Conservation (phyloP, 306 rosid genomes). For the Biancaea sappan region DNA sequence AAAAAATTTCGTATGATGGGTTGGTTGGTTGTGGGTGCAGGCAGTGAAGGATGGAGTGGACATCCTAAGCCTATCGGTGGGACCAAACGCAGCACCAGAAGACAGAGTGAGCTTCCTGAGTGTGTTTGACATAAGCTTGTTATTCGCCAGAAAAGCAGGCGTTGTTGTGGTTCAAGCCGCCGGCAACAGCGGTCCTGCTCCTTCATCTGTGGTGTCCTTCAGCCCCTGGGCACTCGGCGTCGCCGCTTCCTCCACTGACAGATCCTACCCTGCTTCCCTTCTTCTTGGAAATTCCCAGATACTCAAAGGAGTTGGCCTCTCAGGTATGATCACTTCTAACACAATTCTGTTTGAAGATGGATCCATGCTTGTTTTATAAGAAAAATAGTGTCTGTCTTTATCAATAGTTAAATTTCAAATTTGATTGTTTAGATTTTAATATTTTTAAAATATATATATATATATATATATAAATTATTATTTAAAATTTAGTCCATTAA, state of each 20-base stretch:
- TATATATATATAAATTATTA: no score
- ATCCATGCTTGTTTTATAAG: no score
- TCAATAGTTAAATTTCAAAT: no score
- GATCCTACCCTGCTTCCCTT: constrained; percentile 56
- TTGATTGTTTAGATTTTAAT: no score
- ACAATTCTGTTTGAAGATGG: no score
- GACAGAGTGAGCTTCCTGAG: constrained; percentile 62
- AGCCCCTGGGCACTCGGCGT: constrained; percentile 84
- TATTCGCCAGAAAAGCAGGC: constrained; percentile 79
- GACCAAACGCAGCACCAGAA: constrained; percentile 71
- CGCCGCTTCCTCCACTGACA: constrained; percentile 68
- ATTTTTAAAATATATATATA: no score
- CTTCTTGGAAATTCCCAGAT: constrained; percentile 65
- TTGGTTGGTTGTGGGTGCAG: constrained; percentile 49
- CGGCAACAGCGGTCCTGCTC: constrained; percentile 74
- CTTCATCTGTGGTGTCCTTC: constrained; percentile 66
- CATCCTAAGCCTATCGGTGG: constrained; percentile 69
- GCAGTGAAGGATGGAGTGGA: constrained; percentile 98
- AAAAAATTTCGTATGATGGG: no score
- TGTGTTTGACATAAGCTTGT: constrained; percentile 56
- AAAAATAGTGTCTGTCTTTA: no score
- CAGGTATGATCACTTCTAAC: constrained; percentile 61
- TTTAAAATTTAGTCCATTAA: no score
- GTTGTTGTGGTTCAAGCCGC: constrained; percentile 83
- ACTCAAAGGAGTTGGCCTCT: constrained; percentile 58